Percentiles rank a stretch among this genome's conserved stretches.
These are phyloP conservation scores for Eutypa lata DNA, from an alignment of 2,329 filamentous ascomycete species.

Conservation along the genomic window DNA sequence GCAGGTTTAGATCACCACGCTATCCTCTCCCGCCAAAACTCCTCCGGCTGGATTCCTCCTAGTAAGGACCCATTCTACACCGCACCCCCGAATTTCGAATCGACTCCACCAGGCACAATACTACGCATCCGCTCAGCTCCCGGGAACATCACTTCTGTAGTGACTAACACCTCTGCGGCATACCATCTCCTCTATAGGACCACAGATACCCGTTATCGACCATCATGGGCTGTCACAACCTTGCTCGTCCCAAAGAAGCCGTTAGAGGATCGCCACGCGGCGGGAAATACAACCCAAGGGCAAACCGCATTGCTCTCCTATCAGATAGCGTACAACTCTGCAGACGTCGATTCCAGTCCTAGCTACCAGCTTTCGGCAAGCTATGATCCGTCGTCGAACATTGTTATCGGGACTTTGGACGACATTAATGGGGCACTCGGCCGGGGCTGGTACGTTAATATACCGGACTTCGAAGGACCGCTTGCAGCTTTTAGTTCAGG, in stretches of 20 bases:
- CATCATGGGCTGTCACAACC: not conserved
- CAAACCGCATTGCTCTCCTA: conserved; percentile 30
- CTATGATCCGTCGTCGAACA: conserved; percentile 9
- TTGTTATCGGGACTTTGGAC: conserved; percentile 11
- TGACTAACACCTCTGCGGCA: not conserved
- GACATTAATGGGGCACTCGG: conserved; percentile 34
- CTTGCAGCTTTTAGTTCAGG: conserved; percentile 18
- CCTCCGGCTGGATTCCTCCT: not conserved
- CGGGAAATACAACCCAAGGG: not conserved
- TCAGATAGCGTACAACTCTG: conserved; percentile 32
- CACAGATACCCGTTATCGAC: not conserved
- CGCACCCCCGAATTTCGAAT: not conserved
- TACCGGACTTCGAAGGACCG: conserved; percentile 42
- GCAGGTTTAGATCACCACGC: too few species aligned
- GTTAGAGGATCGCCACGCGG: not conserved
- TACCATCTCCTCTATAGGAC: not conserved
- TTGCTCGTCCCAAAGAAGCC: conserved; percentile 1
- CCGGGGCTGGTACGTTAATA: conserved; percentile 41
- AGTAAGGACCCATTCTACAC: not conserved
- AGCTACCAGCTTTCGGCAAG: conserved; percentile 22
- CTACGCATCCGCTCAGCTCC: not conserved
- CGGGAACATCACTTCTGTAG: not conserved
- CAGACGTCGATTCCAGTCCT: conserved; percentile 30
- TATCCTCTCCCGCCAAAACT: too few species aligned
- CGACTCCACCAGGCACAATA: not conserved